phyloP scores from a whole-genome alignment of 495 filamentous ascomycete species.

The Hyaloscypha hepaticicola region DNA sequence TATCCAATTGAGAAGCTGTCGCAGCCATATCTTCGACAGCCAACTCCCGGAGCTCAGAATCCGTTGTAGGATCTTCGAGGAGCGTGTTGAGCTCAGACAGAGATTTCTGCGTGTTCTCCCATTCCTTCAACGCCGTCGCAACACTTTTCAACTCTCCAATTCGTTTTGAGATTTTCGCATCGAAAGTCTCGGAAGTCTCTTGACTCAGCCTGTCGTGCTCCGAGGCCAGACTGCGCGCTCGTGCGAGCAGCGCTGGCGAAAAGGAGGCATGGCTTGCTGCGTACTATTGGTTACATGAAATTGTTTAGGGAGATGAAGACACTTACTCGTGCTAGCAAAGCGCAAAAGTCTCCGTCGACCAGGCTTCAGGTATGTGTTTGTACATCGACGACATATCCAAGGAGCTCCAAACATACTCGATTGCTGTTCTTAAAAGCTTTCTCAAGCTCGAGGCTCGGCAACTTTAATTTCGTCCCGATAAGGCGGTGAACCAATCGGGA shows the following conservation, averaged over 20 bases:
- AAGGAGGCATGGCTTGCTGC: constrained; percentile 45
- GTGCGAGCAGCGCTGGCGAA: constrained; percentile 58
- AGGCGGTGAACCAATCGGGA: background rate
- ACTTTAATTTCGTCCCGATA: background rate
- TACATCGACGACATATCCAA: constrained; percentile 55
- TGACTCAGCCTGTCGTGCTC: constrained; percentile 62
- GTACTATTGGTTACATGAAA: constrained; percentile 15
- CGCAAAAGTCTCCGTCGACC: constrained; percentile 38
- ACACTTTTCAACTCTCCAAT: constrained; percentile 74
- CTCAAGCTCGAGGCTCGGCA: constrained; percentile 1
- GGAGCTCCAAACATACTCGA: constrained; percentile 49
- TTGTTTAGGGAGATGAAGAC: background rate
- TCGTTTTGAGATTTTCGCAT: constrained; percentile 70
- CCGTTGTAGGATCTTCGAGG: constrained; percentile 44
- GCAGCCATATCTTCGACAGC: constrained; percentile 73
- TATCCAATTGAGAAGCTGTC: constrained; percentile 57
- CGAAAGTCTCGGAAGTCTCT: constrained; percentile 61
- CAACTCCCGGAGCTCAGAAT: constrained; percentile 57
- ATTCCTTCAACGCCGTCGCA: constrained; percentile 66
- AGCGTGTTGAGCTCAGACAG: constrained; percentile 52
- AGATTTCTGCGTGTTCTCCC: constrained; percentile 57
- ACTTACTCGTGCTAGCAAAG: constrained; percentile 42
- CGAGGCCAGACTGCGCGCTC: constrained; percentile 60
- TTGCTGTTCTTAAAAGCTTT: background rate
- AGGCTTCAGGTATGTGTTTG: constrained; percentile 40